Evolutionary conservation across 1,139 yeast genomes (phyloP).

Genomic region (Blastobotrys persicus): DNA sequence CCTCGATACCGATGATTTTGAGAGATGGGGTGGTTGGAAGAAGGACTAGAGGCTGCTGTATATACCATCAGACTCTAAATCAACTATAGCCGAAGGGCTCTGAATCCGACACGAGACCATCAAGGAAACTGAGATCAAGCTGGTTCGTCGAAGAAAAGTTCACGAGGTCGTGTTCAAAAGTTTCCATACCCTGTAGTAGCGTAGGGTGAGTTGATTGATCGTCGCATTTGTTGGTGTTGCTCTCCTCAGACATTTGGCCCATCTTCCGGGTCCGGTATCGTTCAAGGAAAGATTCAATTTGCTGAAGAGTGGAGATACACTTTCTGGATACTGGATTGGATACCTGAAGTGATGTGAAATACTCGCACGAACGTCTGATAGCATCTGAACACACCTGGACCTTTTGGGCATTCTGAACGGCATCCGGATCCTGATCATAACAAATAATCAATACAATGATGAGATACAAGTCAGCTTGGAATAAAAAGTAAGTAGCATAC

Average conservation of each 20-base stretch:
- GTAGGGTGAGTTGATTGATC: too few species aligned
- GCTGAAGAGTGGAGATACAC: slow-evolving; percentile 6
- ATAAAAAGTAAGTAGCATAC: slow-evolving; percentile 61
- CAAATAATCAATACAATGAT: slow-evolving; percentile 10
- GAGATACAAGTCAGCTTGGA: slow-evolving; percentile 45
- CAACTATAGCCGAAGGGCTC: too few species aligned
- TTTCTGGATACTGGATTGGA: slow-evolving; percentile 9
- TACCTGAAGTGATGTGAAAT: neutral
- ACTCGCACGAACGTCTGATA: neutral
- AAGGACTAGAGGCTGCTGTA: too few species aligned
- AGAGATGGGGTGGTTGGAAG: slow-evolving; percentile 3
- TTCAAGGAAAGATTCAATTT: neutral
- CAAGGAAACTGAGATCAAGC: neutral
- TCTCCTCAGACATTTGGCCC: neutral
- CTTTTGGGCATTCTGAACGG: neutral
- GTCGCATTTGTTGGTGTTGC: neutral
- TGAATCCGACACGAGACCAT: neutral
- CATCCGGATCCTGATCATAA: slow-evolving; percentile 1
- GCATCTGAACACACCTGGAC: slow-evolving; percentile 8
- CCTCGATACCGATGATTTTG: slow-evolving; percentile 4
- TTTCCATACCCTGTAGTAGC: too few species aligned
- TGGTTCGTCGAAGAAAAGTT: neutral
- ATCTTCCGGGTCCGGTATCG: neutral
- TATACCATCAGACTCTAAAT: too few species aligned
- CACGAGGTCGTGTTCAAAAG: neutral